Percentiles rank a stretch among this genome's conserved stretches.
These are phyloP conservation scores for Piloderma croceum DNA, from an alignment of 768 basidiomycete species.

Conservation along the genomic window DNA sequence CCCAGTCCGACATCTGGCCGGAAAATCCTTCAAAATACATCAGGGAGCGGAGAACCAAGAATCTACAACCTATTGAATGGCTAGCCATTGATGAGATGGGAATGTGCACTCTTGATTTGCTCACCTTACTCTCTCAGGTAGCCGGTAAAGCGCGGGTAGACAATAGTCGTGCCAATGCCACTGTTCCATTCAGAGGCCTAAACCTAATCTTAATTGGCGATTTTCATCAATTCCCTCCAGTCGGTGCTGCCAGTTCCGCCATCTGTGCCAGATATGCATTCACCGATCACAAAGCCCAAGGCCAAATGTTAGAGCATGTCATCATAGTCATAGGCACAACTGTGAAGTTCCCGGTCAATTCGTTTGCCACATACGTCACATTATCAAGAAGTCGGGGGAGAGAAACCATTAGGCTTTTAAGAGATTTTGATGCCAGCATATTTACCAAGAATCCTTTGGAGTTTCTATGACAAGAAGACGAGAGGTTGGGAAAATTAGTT, in stretches of 20 bases:
- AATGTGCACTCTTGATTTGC: background rate
- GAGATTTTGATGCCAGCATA: constrained; percentile 23
- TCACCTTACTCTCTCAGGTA: background rate
- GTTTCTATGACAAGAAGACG: constrained; percentile 16
- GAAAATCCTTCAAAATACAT: too few species aligned
- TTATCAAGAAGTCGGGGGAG: constrained; percentile 28
- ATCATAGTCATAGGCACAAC: constrained; percentile 32
- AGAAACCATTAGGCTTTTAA: constrained; percentile 24
- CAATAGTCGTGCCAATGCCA: background rate
- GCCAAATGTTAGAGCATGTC: constrained; percentile 31
- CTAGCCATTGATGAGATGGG: background rate
- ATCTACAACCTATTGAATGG: too few species aligned
- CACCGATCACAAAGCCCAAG: constrained; percentile 37
- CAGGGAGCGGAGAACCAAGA: too few species aligned
- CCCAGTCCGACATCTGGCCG: too few species aligned
- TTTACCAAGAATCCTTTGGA: constrained; percentile 20
- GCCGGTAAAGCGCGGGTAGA: background rate
- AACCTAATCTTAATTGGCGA: constrained; percentile 31
- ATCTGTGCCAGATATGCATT: constrained; percentile 34
- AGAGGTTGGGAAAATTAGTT: constrained; percentile 11
- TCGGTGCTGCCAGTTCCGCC: background rate
- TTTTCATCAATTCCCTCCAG: constrained; percentile 27
- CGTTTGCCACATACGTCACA: constrained; percentile 30
- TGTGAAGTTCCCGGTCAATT: constrained; percentile 17
- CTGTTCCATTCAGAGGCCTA: constrained; percentile 12